phyloP scores from a whole-genome alignment of 2,329 filamentous ascomycete species.

The Byssoonygena ceratinophila region DNA sequence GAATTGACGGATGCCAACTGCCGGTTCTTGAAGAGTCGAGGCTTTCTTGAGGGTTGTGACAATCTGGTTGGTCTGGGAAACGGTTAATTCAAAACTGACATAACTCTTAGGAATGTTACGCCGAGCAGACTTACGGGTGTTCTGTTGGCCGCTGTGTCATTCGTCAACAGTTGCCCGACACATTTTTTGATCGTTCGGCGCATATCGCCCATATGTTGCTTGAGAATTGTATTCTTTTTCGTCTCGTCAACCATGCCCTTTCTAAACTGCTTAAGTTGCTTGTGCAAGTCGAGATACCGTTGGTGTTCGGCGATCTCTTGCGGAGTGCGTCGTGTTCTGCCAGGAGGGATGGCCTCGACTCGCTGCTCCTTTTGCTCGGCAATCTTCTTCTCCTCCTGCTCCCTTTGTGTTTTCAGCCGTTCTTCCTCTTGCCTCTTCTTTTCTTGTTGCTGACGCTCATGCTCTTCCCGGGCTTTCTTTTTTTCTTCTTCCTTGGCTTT shows the following conservation, averaged over 20 bases:
- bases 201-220: constrained; percentile 59
- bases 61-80: constrained; percentile 40
- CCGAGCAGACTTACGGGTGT: constrained; percentile 39
- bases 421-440: constrained; percentile 25
- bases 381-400: constrained; percentile 25
- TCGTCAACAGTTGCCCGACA: constrained; percentile 59
- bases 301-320: constrained; percentile 37
- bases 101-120: constrained; percentile 5
- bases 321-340: constrained; percentile 23
- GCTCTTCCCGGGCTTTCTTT: constrained; percentile 23
- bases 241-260: constrained; percentile 45
- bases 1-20: constrained; percentile 47
- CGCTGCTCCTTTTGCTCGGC: constrained; percentile 23
- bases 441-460: constrained; percentile 15
- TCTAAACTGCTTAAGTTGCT: constrained; percentile 53
- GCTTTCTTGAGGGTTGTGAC: constrained; percentile 45
- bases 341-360: constrained; percentile 24
- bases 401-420: constrained; percentile 20
- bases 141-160: constrained; percentile 53
- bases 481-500: constrained; percentile 25
- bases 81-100: neutral
- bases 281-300: constrained; percentile 50
- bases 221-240: constrained; percentile 48
- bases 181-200: constrained; percentile 60
- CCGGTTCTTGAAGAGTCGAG: constrained; percentile 43